Evolutionary conservation across 345 rosid genomes (phyloP), one percentile per base, ranked within the genome.

Genomic region (Physaria fendleri): DNA sequence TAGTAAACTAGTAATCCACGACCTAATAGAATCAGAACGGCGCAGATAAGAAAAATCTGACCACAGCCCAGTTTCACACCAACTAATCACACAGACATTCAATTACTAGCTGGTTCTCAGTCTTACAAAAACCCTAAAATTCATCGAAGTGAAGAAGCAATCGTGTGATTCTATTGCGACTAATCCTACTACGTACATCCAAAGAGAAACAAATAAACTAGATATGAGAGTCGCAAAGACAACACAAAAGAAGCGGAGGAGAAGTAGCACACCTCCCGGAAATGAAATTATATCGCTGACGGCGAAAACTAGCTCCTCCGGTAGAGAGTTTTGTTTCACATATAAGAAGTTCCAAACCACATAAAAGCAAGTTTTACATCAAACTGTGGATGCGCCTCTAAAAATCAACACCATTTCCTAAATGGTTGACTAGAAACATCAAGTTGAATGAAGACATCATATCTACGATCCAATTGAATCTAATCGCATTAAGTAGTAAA

Each of bases 311-410:
- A 59, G 40, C 61, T 61, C 55, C 61, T 59, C 66, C 61, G 47
- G 54, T 59, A 7, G 33, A 59, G 53, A 50, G 46, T 50, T 68
- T 59, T 55, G 66, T 68, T 62, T n/a, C n/a, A n/a, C n/a, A n/a
- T n/a, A n/a, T n/a, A n/a, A n/a, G n/a, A n/a, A n/a, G n/a, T n/a
- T n/a, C n/a, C n/a, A n/a, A n/a, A n/a, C n/a, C n/a, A n/a, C n/a
- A n/a, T n/a, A 8, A 34, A 45, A 23, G 4, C 24, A 14, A 55
- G 43, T 32, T 27, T 27, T 54, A 34, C 51, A 32, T 41, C 24
- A 20, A 48, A 48, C 44, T 9, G 20, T 12, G 21, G 50, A 6
- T 13, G 23, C 40, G 40, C 21, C 41, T 39, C 40, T 28, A 38
- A 27, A 38, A 40, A 32, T 20, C 9, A 21, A 13, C 49, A 50